A percentile compares a stretch with the other conserved stretches of the same genome.
Evolutionary conservation across 2,329 filamentous ascomycete genomes (phyloP).

Genomic region (Leptographium procerum): DNA sequence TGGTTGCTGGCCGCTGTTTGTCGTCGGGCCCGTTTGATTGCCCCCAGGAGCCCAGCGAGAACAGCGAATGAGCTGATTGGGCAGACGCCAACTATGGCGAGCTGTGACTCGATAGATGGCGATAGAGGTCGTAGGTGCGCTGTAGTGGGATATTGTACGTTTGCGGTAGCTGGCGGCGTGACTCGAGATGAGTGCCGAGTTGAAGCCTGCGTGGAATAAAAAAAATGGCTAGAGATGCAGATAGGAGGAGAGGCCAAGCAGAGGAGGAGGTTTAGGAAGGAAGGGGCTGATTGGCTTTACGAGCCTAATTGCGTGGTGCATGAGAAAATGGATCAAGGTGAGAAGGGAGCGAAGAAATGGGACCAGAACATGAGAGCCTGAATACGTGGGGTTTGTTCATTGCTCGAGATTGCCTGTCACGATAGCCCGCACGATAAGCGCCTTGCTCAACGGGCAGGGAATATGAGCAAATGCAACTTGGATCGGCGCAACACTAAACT

Average conservation of each 20-base stretch:
- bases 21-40: not conserved
- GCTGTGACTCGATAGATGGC: not conserved
- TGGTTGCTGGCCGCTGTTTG: not conserved
- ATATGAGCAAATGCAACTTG: not conserved
- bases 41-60: not conserved
- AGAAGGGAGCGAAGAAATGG: not conserved
- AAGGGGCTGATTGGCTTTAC: not conserved
- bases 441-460: not conserved
- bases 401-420: conserved; percentile 1
- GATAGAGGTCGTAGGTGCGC: not conserved
- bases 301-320: not conserved
- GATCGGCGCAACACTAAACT: not conserved
- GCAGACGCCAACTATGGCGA: not conserved
- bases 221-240: not conserved
- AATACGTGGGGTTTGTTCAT: conserved; percentile 11
- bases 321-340: not conserved
- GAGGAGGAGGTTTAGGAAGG: not conserved
- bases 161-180: not conserved
- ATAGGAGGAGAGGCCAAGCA: too few relatives aligned
- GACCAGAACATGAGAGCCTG: not conserved
- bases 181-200: not conserved
- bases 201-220: not conserved
- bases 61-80: not conserved
- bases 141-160: not conserved
- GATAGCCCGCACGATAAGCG: not conserved